A percentile compares a stretch with the other conserved stretches of the same genome.
These are phyloP conservation scores for Parietaria judaica DNA, from an alignment of 306 rosid genomes.

Conservation along the genomic window DNA sequence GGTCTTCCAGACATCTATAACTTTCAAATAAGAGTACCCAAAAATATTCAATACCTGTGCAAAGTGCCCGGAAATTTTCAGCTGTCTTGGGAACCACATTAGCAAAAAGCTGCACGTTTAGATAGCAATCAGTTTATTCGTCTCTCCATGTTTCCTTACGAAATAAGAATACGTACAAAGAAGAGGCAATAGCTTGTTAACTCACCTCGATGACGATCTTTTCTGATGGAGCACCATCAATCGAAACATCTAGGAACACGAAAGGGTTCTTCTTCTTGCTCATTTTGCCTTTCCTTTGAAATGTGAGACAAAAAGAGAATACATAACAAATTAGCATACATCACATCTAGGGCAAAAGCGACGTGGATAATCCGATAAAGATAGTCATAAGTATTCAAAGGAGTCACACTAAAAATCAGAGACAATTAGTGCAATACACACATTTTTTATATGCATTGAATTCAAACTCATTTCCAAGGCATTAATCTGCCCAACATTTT, in stretches of 20 bases:
- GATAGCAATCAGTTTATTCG: slow-evolving; percentile 5
- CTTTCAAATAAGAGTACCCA: too few species aligned
- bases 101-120: slow-evolving; percentile 80
- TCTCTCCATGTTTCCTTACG: too few species aligned
- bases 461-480: too few species aligned
- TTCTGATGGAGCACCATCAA: slow-evolving; percentile 61
- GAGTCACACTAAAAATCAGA: too few species aligned
- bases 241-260: slow-evolving; percentile 72
- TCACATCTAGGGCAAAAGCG: neutral
- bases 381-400: neutral
- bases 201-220: slow-evolving; percentile 66
- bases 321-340: neutral
- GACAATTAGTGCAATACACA: neutral
- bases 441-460: neutral
- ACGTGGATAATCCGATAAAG: neutral
- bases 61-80: slow-evolving; percentile 84
- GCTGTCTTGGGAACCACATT: slow-evolving; percentile 76
- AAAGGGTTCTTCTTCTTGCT: slow-evolving; percentile 56
- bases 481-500: too few species aligned
- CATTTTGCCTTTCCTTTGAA: slow-evolving; percentile 38
- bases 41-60: slow-evolving; percentile 53
- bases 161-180: slow-evolving; percentile 7
- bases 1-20: too few species aligned
- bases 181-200: neutral
- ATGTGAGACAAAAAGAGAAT: neutral